Base-by-base conservation (phyloP, 495 filamentous ascomycete species). In the Annulohypoxylon bovei region DNA sequence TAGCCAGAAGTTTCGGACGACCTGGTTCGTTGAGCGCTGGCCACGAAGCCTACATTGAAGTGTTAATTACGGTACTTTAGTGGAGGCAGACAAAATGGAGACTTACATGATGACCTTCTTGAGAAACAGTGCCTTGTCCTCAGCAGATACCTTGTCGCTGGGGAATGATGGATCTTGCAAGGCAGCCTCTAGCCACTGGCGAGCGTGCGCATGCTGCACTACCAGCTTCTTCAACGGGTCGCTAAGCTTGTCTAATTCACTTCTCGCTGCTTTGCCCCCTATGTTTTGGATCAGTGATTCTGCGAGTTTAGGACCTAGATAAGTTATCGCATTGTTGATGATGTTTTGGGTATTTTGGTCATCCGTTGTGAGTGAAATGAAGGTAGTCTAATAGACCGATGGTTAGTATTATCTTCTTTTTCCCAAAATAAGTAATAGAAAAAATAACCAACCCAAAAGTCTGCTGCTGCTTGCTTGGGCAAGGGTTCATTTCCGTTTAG, bases 151-250 rank as follows among this genome's bases (percentile, higher is more conserved):
- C 67, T 87, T 87, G 6, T 84, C 81, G n/a, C 87, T 89, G 0
- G 90, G 88, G 65, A 92, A 88, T 0, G 74, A 78, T 5, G 82
- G 76, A 59, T 78, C 79, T 27, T 80, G 64, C 28, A 93, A 69
- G 14, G 89, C 90, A 6, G 75, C 74, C 33, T 87, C 80, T 7
- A 93, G 78, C 91, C 91, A 93, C 4, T 61, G 71, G 74, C 86
- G 87, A 4, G 89, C 83, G 16, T 77, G 76, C n/a, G 86, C 82
- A 18, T 93, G 88, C 32, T 87, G 83, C 60, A 87, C 86, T 2
- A 97, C 82, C 2, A 95, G 79, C 68, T 89, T 91, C 79, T 92
- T 91, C 16, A 97, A 83, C 27, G 92, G 92, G 47, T 95, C 92
- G 61, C 84, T 87, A 5, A 97, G 82, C 67, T 83, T 87, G 53